Evolutionary conservation across 495 filamentous ascomycete species (phyloP).

Genomic region (Penicillium waksmanii): DNA sequence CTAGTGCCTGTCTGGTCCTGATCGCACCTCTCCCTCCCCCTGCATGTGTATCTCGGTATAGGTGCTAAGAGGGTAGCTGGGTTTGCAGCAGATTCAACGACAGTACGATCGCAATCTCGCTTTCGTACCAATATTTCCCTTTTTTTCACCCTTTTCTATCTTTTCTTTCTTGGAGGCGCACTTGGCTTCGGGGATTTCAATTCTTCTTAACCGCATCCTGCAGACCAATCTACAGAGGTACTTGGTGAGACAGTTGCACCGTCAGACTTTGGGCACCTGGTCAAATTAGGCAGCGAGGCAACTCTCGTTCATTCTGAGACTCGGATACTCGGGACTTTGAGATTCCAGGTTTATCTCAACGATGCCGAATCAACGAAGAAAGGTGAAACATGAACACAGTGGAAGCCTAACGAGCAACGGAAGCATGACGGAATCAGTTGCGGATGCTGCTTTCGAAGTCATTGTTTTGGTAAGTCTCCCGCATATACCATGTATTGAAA

Average conservation of each 20-base stretch:
- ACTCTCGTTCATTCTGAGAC: neutral
- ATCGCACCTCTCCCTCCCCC: neutral
- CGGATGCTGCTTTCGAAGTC: conserved; percentile 66
- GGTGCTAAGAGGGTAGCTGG: neutral
- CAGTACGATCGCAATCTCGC: too few relatives aligned
- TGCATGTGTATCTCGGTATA: conserved; percentile 1
- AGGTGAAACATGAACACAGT: neutral
- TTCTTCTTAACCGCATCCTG: too few relatives aligned
- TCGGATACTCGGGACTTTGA: neutral
- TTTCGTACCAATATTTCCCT: neutral
- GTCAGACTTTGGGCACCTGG: conserved; percentile 8
- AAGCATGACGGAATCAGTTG: conserved; percentile 16
- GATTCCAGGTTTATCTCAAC: neutral
- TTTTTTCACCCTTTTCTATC: neutral
- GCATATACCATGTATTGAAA: conserved; percentile 13
- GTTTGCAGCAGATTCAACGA: neutral
- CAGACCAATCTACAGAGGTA: neutral
- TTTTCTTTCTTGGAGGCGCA: too few relatives aligned
- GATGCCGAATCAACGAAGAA: neutral
- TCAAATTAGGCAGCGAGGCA: conserved; percentile 1
- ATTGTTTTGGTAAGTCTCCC: conserved; percentile 73
- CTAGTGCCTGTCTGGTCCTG: neutral
- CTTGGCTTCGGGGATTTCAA: too few relatives aligned
- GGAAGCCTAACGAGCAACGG: neutral
- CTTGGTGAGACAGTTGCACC: conserved; percentile 13